Percentiles rank a stretch among this genome's conserved stretches.
phyloP scores from a whole-genome alignment of 495 filamentous ascomycete genomes.

The Massariosphaeria phaeospora region DNA sequence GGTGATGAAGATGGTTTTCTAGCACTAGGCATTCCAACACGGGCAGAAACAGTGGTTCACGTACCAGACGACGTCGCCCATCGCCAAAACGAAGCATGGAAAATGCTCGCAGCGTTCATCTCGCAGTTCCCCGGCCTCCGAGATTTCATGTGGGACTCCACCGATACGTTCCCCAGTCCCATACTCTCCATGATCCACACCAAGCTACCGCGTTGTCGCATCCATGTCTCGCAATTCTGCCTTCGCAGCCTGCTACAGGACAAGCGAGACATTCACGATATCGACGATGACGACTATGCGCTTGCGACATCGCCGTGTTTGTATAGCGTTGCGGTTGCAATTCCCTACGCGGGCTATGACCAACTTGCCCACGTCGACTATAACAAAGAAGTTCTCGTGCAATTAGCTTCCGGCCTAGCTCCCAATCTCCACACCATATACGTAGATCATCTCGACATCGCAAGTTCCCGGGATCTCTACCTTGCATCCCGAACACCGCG shows the following conservation, averaged over 20 bases:
- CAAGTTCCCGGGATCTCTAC: not conserved
- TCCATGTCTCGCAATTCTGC: slow-evolving; percentile 12
- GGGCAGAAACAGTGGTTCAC: not conserved
- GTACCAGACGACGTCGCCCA: not conserved
- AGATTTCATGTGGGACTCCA: slow-evolving; percentile 3
- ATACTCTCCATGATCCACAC: slow-evolving; percentile 4
- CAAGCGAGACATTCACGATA: not conserved
- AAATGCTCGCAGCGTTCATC: not conserved
- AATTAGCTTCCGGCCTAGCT: not conserved
- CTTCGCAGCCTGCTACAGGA: slow-evolving; percentile 12
- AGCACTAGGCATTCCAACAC: not conserved
- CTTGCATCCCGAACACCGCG: not conserved
- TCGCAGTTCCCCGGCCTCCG: not conserved
- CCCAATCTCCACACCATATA: slow-evolving; percentile 3
- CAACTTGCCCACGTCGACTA: slow-evolving; percentile 1
- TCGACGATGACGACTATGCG: slow-evolving; percentile 11
- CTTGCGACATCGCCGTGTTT: slow-evolving; percentile 6
- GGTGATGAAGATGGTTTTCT: not conserved
- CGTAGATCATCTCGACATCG: not conserved
- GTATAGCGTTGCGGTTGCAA: not conserved
- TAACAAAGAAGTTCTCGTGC: slow-evolving; percentile 5
- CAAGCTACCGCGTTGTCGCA: not conserved
- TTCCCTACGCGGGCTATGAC: not conserved
- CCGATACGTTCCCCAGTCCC: slow-evolving; percentile 6
- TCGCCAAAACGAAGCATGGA: not conserved